These are phyloP conservation scores for Pseudisothecium myosuroides DNA, from an alignment of 225 moss, liverwort and hornwort species.

Conservation along the genomic window DNA sequence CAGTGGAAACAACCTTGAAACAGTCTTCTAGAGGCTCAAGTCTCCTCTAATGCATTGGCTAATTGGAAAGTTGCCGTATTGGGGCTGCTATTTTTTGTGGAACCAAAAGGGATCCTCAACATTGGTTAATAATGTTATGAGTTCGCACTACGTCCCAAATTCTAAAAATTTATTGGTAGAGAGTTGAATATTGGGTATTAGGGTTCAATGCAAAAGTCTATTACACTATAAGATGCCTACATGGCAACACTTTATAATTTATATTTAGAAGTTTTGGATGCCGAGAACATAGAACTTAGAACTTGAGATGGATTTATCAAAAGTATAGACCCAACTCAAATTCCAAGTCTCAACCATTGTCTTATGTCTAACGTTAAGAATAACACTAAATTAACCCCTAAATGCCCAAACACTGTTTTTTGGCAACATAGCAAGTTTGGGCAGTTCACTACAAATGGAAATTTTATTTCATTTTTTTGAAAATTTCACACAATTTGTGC, in stretches of 20 bases:
- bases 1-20: too few relatives aligned
- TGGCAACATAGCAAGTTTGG: too few relatives aligned
- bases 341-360: background rate
- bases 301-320: background rate
- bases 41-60: too few relatives aligned
- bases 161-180: background rate
- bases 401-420: too few relatives aligned
- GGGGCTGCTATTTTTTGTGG: too few relatives aligned
- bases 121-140: too few relatives aligned
- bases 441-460: too few relatives aligned
- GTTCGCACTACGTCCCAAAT: background rate
- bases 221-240: background rate
- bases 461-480: too few relatives aligned
- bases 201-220: background rate
- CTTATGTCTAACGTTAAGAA: background rate
- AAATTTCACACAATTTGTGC: too few relatives aligned
- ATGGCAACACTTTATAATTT: background rate
- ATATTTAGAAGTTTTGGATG: background rate
- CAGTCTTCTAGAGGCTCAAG: too few relatives aligned
- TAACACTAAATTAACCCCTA: background rate
- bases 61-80: too few relatives aligned
- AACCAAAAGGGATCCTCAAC: rapidly evolving
- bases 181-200: background rate
- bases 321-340: background rate
- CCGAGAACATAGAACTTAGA: background rate